phyloP scores from a whole-genome alignment of 768 basidiomycete genomes.

The Suillus subluteus region DNA sequence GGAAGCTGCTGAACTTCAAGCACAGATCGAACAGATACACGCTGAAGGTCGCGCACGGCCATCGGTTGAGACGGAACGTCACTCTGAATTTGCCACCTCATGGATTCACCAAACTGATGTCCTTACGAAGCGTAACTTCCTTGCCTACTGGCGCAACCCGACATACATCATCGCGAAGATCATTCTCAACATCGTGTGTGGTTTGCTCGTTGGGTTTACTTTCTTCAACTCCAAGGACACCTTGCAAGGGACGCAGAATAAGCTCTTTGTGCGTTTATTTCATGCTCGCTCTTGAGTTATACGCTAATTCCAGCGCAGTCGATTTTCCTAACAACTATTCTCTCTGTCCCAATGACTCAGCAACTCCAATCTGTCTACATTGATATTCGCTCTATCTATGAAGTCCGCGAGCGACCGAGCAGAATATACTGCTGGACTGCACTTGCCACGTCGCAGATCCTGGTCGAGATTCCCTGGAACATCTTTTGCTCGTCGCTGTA shows the following conservation, averaged over 20 bases:
- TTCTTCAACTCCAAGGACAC: constrained; percentile 41
- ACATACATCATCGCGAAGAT: constrained; percentile 44
- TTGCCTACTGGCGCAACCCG: constrained; percentile 44
- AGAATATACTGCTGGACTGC: constrained; percentile 68
- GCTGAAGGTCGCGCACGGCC: constrained; percentile 35
- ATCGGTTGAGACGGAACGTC: constrained; percentile 24
- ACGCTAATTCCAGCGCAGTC: constrained; percentile 34
- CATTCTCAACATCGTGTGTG: constrained; percentile 35
- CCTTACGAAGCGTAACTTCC: constrained; percentile 37
- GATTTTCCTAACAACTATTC: constrained; percentile 52
- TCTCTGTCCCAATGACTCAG: constrained; percentile 51
- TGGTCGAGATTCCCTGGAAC: constrained; percentile 51
- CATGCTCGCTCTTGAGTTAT: background rate
- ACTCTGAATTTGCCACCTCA: constrained; percentile 39
- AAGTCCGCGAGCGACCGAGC: constrained; percentile 65
- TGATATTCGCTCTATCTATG: constrained; percentile 56
- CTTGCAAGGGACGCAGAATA: constrained; percentile 45
- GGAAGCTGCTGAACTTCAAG: constrained; percentile 40
- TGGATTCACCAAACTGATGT: constrained; percentile 41
- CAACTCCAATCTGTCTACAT: constrained; percentile 66
- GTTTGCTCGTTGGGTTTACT: constrained; percentile 46
- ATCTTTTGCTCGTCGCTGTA: constrained; percentile 42
- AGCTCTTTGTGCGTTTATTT: constrained; percentile 41
- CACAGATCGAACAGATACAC: constrained; percentile 49
- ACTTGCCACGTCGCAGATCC: constrained; percentile 53